Base-by-base conservation (phyloP, 2,329 filamentous ascomycete genomes). In the Aureobasidium sp. region DNA sequence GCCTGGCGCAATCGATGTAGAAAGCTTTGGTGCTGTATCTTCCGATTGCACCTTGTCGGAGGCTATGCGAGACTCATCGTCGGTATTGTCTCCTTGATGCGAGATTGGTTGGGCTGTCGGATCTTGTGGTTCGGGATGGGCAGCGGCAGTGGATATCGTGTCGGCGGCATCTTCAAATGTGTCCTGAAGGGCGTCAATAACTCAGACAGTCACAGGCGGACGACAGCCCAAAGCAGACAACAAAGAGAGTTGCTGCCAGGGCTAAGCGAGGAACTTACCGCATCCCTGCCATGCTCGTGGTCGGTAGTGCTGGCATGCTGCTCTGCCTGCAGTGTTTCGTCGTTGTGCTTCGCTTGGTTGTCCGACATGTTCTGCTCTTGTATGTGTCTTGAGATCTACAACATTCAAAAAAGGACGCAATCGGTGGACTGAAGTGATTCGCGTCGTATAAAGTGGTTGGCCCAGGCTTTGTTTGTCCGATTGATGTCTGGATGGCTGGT, bases 161-260 rank as follows among this genome's bases (percentile, higher is more conserved):
- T 90, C 88, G 68, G 84, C 78, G 61, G 90, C 91, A 79, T 96
- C 91, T 77, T 96, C 90, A 71, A 95, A 96, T 17, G 83, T 84
- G 69, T 92, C 87, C 87, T 90, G 72, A 37, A 7, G 17, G 24
- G 17, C 24, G 17, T 55, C 50, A 61, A 39, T 24, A 17, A 55
- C 12, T n/a, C n/a, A 3, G 13, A 10, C 1, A 9, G 5, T n/a
- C 10, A 36, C 8, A 34, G 20, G 57, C 57, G 36, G 13, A 52
- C 44, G 26, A n/a, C 7, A 29, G 34, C 41, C 32, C 29, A 44
- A 53, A 34, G 41, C 51, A 63, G 53, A 12, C 53, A 37, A 56
- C 53, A 59, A 46, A 57, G 43, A 59, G 29, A 41, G 32, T 24
- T 15, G n/a, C 10, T 29, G 50, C 20, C 7, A n/a, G 15, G 13